These are phyloP conservation scores for Globisporangium paroecandrum DNA, from an alignment of 352 stramenopile species.

Conservation along the genomic window DNA sequence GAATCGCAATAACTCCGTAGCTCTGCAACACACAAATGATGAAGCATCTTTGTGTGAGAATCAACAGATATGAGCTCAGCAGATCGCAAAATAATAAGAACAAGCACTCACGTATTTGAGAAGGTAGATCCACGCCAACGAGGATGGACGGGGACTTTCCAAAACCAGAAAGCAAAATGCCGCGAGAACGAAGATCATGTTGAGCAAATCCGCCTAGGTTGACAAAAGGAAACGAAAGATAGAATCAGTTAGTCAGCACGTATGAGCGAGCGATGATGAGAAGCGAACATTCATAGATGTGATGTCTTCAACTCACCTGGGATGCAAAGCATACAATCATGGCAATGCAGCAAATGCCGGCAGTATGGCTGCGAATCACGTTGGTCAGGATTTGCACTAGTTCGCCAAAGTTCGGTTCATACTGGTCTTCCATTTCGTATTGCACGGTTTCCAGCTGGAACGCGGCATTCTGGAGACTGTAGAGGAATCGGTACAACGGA, in stretches of 20 bases:
- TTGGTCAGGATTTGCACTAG: constrained; percentile 61
- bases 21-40: constrained; percentile 28
- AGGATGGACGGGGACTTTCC: constrained; percentile 69
- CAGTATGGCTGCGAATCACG: constrained; percentile 62
- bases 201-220: constrained; percentile 70
- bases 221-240: constrained; percentile 3
- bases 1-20: constrained; percentile 48
- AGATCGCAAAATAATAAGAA: neutral
- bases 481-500: constrained; percentile 62
- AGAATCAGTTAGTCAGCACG: constrained; percentile 2
- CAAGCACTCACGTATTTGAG: constrained; percentile 72
- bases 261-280: neutral
- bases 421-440: constrained; percentile 79
- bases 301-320: constrained; percentile 40
- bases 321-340: constrained; percentile 70
- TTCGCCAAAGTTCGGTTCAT: constrained; percentile 56
- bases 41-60: neutral
- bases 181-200: constrained; percentile 69
- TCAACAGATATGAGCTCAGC: neutral
- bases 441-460: constrained; percentile 61
- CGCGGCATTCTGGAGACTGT: constrained; percentile 67
- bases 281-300: neutral
- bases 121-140: constrained; percentile 62
- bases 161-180: constrained; percentile 70
- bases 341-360: constrained; percentile 51